Conservation (phyloP, 352 stramenopile genomes). For the Pythium vanterpoolii region DNA sequence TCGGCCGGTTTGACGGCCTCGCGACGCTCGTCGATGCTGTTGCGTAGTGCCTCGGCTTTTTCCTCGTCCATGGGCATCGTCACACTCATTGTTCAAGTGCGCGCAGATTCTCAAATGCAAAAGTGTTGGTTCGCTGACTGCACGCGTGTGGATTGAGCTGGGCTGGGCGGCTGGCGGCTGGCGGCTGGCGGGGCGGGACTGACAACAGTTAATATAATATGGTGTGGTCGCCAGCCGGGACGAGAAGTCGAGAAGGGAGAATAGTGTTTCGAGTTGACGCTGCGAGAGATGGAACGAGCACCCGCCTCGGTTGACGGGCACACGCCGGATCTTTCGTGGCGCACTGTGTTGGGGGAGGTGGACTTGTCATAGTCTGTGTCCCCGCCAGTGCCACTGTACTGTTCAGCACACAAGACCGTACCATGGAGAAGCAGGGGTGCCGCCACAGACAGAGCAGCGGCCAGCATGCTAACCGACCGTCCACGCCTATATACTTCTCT, state of each 20-base stretch:
- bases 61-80: slow-evolving; percentile 25
- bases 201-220: no score
- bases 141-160: not conserved
- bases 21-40: slow-evolving; percentile 11
- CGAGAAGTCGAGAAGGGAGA: not conserved
- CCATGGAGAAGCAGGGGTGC: slow-evolving; percentile 15
- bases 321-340: slow-evolving; percentile 19
- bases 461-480: not conserved
- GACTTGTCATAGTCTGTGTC: not conserved
- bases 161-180: not conserved
- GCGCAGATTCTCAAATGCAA: slow-evolving; percentile 19
- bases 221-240: not conserved
- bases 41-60: slow-evolving; percentile 16
- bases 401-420: not conserved
- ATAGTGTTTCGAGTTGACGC: slow-evolving; percentile 15
- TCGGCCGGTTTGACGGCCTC: slow-evolving; percentile 5
- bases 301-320: not conserved
- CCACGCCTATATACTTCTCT: not conserved
- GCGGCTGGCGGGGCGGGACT: no score
- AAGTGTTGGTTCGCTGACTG: not conserved
- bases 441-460: not conserved
- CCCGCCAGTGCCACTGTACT: no score
- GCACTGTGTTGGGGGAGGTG: not conserved
- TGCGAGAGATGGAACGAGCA: slow-evolving; percentile 17
- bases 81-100: slow-evolving; percentile 19